Evolutionary conservation across 106 monocot species (phyloP).

Genomic region (Dendrobium officinale): DNA sequence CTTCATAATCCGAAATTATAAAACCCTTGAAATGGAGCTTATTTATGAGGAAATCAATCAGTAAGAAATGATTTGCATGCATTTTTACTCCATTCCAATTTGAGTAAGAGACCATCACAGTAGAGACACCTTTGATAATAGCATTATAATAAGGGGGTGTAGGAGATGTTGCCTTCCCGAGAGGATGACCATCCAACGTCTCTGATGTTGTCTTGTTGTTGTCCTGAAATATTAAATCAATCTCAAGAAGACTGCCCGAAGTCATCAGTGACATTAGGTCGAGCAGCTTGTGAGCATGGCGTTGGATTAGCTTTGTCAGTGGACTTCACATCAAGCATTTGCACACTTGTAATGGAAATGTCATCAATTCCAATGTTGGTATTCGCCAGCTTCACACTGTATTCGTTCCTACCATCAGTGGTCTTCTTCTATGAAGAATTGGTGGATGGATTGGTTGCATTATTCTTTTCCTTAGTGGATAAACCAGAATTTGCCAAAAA

Average conservation of each 20-base stretch:
- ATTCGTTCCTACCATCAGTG: no score
- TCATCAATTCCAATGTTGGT: no score
- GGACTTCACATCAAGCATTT: no score
- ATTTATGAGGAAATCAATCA: slow-evolving; percentile 67
- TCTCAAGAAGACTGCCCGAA: slow-evolving; percentile 10
- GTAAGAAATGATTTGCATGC: slow-evolving; percentile 62
- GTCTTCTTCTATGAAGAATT: no score
- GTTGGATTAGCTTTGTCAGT: no score
- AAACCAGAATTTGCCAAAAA: no score
- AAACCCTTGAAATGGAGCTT: slow-evolving; percentile 63
- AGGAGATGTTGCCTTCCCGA: no score
- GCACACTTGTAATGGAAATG: no score
- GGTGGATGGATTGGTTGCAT: no score
- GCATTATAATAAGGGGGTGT: slow-evolving; percentile 42
- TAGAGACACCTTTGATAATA: slow-evolving; percentile 61
- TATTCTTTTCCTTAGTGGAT: no score
- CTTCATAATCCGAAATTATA: slow-evolving; percentile 66
- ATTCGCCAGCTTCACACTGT: no score
- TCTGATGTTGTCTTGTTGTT: slow-evolving; percentile 13
- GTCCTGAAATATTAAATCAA: slow-evolving; percentile 28
- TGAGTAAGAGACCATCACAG: slow-evolving; percentile 73
- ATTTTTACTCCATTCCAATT: slow-evolving; percentile 90
- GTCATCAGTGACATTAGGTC: neutral
- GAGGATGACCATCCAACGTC: slow-evolving; percentile 12
- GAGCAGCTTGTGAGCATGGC: no score